Evolutionary conservation across 164 flowering plant genomes (phyloP).

Genomic region (Saururus chinensis): DNA sequence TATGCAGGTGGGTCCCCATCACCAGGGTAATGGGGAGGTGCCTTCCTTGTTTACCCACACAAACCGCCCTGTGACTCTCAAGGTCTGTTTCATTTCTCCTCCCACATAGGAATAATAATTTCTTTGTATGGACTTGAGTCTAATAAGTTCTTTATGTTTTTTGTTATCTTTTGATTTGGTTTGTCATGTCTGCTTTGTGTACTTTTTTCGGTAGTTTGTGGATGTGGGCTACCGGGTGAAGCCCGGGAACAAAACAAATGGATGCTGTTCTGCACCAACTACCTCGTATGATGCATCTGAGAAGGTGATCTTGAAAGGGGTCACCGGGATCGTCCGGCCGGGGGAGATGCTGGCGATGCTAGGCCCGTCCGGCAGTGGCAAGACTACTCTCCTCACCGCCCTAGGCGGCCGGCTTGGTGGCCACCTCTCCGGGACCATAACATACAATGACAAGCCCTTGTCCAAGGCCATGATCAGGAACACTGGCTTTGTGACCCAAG

Average conservation of each 20-base stretch:
- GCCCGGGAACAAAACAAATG: neutral
- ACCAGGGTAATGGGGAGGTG: neutral
- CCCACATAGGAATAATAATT: neutral
- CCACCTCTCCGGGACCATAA: constrained; percentile 29
- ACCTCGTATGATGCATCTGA: constrained; percentile 6
- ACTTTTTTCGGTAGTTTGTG: neutral
- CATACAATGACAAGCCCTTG: constrained; percentile 55
- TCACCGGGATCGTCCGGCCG: constrained; percentile 45
- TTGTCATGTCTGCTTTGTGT: neutral
- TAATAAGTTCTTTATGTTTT: neutral
- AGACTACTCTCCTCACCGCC: constrained; percentile 63
- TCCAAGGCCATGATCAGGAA: constrained; percentile 36
- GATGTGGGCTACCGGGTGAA: neutral
- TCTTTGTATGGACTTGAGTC: neutral
- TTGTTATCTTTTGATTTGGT: neutral
- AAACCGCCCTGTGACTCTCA: constrained; percentile 2
- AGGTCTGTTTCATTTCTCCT: neutral
- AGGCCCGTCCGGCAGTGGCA: constrained; percentile 84
- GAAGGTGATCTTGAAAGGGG: constrained; percentile 39
- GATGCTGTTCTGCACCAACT: neutral
- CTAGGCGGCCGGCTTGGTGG: constrained; percentile 50
- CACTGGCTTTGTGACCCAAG: constrained; percentile 70
- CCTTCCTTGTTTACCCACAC: neutral
- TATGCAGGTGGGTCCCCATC: neutral
- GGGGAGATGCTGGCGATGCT: constrained; percentile 74